These are phyloP conservation scores for Lentinula sp. DNA, from an alignment of 768 basidiomycete species.

Conservation along the genomic window DNA sequence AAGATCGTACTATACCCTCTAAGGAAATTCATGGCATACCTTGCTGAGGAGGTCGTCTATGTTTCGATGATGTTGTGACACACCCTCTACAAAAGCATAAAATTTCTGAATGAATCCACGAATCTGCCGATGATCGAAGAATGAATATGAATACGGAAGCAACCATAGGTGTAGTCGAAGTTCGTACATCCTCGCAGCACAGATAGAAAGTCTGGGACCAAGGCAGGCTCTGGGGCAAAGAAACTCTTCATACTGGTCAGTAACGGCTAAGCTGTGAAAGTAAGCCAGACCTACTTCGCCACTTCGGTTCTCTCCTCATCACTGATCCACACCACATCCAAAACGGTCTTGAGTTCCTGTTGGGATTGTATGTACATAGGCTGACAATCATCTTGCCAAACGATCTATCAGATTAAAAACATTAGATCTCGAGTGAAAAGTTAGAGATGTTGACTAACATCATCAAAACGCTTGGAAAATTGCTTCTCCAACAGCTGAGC, in stretches of 20 bases:
- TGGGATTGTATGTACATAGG: conserved; percentile 70
- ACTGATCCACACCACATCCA: conserved; percentile 81
- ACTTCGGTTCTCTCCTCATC: conserved; percentile 60
- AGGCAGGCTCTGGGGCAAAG: conserved; percentile 70
- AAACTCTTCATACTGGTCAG: conserved; percentile 33
- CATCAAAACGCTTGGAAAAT: conserved; percentile 76
- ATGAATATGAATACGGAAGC: neutral
- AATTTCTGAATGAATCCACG: conserved; percentile 90
- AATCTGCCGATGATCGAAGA: conserved; percentile 41
- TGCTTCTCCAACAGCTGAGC: conserved; percentile 74
- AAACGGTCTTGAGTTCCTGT: conserved; percentile 62
- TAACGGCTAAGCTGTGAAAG: neutral
- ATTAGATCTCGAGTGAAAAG: neutral
- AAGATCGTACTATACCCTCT: neutral
- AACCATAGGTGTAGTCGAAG: too few species aligned
- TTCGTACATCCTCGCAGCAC: conserved; percentile 81
- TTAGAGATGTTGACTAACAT: conserved; percentile 40
- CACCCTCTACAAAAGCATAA: conserved; percentile 94
- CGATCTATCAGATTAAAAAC: conserved; percentile 45
- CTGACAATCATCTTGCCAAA: conserved; percentile 81
- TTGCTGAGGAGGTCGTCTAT: conserved; percentile 89
- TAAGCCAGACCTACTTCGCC: conserved; percentile 33
- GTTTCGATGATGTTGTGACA: conserved; percentile 85
- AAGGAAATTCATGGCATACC: conserved; percentile 33
- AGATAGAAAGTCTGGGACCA: conserved; percentile 95